phyloP scores from a whole-genome alignment of 2,329 filamentous ascomycete species.

The Trichoderma afroharzianum region DNA sequence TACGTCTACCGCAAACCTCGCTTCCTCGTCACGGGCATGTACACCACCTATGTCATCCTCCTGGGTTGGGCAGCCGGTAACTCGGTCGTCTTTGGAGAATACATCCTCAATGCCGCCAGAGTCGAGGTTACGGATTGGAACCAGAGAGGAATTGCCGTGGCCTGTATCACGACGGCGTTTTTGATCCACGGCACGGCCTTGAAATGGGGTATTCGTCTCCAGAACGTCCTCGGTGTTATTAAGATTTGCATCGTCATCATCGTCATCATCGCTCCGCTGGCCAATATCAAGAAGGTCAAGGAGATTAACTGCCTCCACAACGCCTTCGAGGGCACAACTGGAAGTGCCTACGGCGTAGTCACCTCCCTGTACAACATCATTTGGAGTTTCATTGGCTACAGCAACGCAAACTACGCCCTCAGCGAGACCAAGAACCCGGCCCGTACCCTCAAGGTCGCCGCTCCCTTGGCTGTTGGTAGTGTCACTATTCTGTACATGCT shows the following conservation, averaged over 20 bases:
- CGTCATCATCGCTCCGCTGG: slow-evolving; percentile 61
- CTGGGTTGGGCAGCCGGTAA: slow-evolving; percentile 65
- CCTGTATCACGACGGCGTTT: slow-evolving; percentile 62
- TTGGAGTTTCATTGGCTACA: slow-evolving; percentile 66
- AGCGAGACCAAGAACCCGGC: slow-evolving; percentile 65
- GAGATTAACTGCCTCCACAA: slow-evolving; percentile 59
- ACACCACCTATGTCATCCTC: slow-evolving; percentile 59
- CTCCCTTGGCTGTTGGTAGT: slow-evolving; percentile 54
- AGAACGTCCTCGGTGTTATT: slow-evolving; percentile 62
- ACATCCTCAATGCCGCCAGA: slow-evolving; percentile 62
- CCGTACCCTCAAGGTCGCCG: slow-evolving; percentile 62
- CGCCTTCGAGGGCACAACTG: slow-evolving; percentile 63
- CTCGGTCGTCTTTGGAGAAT: slow-evolving; percentile 67
- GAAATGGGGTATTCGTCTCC: slow-evolving; percentile 64
- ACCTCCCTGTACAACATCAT: slow-evolving; percentile 70
- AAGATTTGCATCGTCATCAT: slow-evolving; percentile 64
- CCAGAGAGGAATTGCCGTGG: slow-evolving; percentile 63
- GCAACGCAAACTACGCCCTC: slow-evolving; percentile 64
- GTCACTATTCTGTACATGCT: slow-evolving; percentile 63
- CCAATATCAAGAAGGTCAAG: slow-evolving; percentile 56
- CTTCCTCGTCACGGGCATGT: slow-evolving; percentile 59
- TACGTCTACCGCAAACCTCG: slow-evolving; percentile 58
- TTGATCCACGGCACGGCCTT: slow-evolving; percentile 61
- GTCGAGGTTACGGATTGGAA: slow-evolving; percentile 63
- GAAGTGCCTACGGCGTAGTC: slow-evolving; percentile 63